Base-by-base conservation (phyloP, 495 filamentous ascomycete species). In the Amorphotheca resinae region DNA sequence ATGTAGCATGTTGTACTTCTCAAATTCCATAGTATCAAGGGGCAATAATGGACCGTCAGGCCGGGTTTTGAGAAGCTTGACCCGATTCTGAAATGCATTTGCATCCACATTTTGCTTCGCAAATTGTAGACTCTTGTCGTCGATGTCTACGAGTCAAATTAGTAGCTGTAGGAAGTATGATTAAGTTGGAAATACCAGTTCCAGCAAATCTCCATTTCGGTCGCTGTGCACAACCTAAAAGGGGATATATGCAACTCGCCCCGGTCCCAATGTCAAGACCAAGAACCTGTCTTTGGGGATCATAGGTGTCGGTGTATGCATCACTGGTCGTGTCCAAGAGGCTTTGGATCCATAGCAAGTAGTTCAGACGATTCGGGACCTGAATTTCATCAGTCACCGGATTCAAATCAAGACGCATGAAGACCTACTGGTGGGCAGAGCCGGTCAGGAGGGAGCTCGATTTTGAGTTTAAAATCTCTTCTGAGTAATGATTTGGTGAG, bases 261-360 rank as follows among this genome's bases (percentile, higher is more conserved):
- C 91, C 91, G 2, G 84, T 93, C 38, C 91, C 91, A 50, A 98
- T 80, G 53, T 98, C 91, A 7, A 95, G 68, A 3, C 91, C 91
- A 3, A 73, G 48, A 12, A 87, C 68, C 28, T 72, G 58, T 44
- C 77, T 62, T 2, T 66, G 47, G 9, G 63, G 61, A 43, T 83
- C 73, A 44, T 80, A 79, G 7, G 58, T 59, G 43, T 77, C 73
- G 9, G 46, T 54, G 41, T 70, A 71, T 12, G 59, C 56, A 5
- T 68, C 60, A 32, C 65, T 64, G 0, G 82, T 85, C 0, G 79
- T 81, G 50, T 95, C 87, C 22, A 98, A 63, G 0, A 98, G 68
- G 17, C 76, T 76, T 56, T 95, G 84, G 3, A 96, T 65, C 87
- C 87, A 96, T 4, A 87, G 64, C 39, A 96, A 77, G 55, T 98